Conservation (phyloP, 2,329 filamentous ascomycete genomes). For the Fusarium palustre region DNA sequence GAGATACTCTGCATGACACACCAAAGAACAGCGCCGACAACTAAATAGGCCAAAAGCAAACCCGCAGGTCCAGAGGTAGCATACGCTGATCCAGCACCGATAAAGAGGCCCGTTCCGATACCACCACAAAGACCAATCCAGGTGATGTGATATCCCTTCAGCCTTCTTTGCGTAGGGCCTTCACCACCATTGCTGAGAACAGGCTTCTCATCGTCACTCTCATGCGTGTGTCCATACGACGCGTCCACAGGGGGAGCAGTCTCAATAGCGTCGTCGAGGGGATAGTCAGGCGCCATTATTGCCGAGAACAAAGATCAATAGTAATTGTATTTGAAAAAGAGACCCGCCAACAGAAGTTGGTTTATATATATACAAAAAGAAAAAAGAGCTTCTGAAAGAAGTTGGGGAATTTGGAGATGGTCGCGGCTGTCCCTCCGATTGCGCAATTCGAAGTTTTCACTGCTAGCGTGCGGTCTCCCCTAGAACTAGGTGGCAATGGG, state of each 20-base stretch:
- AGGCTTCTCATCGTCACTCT: slow-evolving; percentile 24
- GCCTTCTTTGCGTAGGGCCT: slow-evolving; percentile 37
- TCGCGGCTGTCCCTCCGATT: slow-evolving; percentile 11
- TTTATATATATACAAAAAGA: not conserved
- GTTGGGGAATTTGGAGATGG: not conserved
- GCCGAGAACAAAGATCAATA: not conserved
- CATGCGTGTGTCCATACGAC: not conserved
- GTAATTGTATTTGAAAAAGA: not conserved
- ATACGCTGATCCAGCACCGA: slow-evolving; percentile 43
- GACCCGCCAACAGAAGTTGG: not conserved
- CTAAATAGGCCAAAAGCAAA: slow-evolving; percentile 37
- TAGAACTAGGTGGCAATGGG: slow-evolving; percentile 16
- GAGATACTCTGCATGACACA: slow-evolving; percentile 46
- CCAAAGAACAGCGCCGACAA: slow-evolving; percentile 43
- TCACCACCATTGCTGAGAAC: slow-evolving; percentile 43
- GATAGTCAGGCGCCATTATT: slow-evolving; percentile 12
- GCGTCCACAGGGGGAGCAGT: slow-evolving; percentile 5
- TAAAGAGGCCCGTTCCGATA: slow-evolving; percentile 43
- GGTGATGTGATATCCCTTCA: slow-evolving; percentile 43
- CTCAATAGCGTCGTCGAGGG: slow-evolving; percentile 23
- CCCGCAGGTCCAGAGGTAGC: slow-evolving; percentile 43
- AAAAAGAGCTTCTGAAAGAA: not conserved
- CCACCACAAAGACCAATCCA: slow-evolving; percentile 45
- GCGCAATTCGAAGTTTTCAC: slow-evolving; percentile 44
- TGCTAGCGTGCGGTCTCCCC: slow-evolving; percentile 13